Conservation (phyloP, 192 early-diverging fungal genomes). For the Coemansia umbellata region DNA sequence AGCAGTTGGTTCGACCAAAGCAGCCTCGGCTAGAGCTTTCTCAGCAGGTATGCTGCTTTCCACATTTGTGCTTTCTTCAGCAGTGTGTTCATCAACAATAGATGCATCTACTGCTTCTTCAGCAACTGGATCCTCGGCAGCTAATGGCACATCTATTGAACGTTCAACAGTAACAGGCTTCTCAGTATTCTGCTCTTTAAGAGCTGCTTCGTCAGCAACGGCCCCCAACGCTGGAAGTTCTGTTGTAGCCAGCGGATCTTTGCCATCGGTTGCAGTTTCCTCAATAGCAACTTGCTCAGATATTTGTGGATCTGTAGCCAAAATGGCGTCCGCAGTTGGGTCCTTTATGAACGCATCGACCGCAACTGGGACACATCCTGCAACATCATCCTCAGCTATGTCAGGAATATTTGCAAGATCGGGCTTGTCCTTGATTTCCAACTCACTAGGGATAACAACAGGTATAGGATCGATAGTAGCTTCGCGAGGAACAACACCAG, state of each 20-base stretch:
- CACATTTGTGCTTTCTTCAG: background rate
- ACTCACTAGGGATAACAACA: too few relatives aligned
- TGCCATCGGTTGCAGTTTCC: background rate
- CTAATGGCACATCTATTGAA: background rate
- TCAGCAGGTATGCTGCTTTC: background rate
- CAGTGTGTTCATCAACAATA: background rate
- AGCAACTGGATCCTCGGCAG: background rate
- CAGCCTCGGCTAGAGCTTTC: background rate
- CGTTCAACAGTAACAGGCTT: background rate
- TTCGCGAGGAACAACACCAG: too few relatives aligned
- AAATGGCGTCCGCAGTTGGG: background rate
- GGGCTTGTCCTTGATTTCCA: too few relatives aligned
- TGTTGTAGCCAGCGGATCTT: too few relatives aligned
- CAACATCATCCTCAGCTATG: too few relatives aligned
- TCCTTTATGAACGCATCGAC: background rate
- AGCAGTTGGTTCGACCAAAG: background rate
- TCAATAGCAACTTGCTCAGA: background rate
- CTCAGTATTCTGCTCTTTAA: background rate
- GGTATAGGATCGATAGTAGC: too few relatives aligned
- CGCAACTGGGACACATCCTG: too few relatives aligned
- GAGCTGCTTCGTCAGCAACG: background rate
- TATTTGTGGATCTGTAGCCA: background rate
- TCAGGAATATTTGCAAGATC: too few relatives aligned
- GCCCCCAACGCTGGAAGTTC: background rate
- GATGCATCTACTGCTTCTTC: background rate